Base-by-base conservation (phyloP, 2,329 filamentous ascomycete genomes). In the Salinomyces thailandicus region DNA sequence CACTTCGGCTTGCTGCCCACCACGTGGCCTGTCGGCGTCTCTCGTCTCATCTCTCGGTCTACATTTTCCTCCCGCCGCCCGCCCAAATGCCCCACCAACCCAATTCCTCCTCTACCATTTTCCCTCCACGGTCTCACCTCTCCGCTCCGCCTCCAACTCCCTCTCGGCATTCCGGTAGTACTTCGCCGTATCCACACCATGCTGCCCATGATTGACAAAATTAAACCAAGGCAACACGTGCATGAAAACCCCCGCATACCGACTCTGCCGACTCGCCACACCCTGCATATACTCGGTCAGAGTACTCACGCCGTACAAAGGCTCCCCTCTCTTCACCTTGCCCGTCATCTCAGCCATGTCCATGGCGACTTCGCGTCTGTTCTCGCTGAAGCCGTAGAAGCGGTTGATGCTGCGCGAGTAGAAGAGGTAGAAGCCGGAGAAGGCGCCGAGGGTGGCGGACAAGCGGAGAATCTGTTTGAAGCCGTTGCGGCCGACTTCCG, bases 281-380 rank as follows among this genome's bases (percentile, higher is more conserved):
- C 89, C 91, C 66, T 98, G 91, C 71, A 95, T 81, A 64, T 95
- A 85, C 46, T 87, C 79, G 39, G 80, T 81, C 53, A 95, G 66
- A 36, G 67, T 67, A 54, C 79, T 85, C 53, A 73, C 75, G 55
- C 91, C 91, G 63, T 98, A 98, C 33, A 96, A 69, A 22, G 91
- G 73, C 68, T 93, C 75, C 47, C 89, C 89, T 41, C 73, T 76
- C 75, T 96, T 98, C 60, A 96, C 87, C 66, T 89, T 93, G 61
- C 79, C 75, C 24, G 95, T 87, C 91, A 98, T 98, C 66, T 98
- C 91, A 47, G 77, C 75, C 87, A 96, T 96, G 60, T 98, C 91
- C 80, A 93, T 80, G 47, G 94, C 82, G 39, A 91, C 69, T 63
- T 98, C 91, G 53, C 91, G 79, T 37, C 79, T 67, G 66, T 98